Percentiles rank a stretch among this genome's conserved stretches.
phyloP scores from a whole-genome alignment of 345 rosid species.

The Populus ilicifolia region DNA sequence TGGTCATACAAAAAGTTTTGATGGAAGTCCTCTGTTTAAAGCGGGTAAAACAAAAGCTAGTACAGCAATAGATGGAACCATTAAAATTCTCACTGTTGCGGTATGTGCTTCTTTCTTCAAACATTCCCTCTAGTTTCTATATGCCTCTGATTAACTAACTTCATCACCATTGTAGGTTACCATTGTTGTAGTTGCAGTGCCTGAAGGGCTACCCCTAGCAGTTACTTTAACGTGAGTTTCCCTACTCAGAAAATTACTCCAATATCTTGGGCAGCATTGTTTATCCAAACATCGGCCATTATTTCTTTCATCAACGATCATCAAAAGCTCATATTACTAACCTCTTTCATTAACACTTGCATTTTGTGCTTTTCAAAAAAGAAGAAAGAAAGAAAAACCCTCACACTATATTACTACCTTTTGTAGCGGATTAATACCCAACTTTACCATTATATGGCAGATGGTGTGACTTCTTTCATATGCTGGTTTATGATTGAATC shows the following conservation, averaged over 20 bases:
- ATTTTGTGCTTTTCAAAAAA: not conserved
- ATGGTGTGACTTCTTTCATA: not conserved
- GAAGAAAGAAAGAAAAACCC: not conserved
- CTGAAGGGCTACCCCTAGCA: constrained; percentile 98
- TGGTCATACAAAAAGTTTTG: constrained; percentile 48
- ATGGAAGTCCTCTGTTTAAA: constrained; percentile 51
- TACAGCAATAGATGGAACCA: constrained; percentile 61
- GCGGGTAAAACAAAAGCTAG: constrained; percentile 53
- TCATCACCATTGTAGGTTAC: constrained; percentile 56
- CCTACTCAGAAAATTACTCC: not conserved
- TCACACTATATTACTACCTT: not conserved
- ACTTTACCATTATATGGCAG: not conserved
- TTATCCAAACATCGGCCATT: not conserved
- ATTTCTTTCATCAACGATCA: not conserved
- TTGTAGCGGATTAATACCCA: not conserved
- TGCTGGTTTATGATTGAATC: not conserved
- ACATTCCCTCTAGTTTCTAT: not conserved
- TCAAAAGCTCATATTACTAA: not conserved
- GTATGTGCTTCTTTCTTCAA: constrained; percentile 41
- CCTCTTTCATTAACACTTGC: not conserved
- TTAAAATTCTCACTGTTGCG: constrained; percentile 87
- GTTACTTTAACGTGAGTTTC: constrained; percentile 96
- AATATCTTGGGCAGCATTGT: not conserved
- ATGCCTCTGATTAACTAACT: not conserved
- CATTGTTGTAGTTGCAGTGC: constrained; percentile 98